Percentiles rank a stretch among this genome's conserved stretches.
phyloP scores from a whole-genome alignment of 1,284 basidiomycete genomes.

The Naganishia albida region DNA sequence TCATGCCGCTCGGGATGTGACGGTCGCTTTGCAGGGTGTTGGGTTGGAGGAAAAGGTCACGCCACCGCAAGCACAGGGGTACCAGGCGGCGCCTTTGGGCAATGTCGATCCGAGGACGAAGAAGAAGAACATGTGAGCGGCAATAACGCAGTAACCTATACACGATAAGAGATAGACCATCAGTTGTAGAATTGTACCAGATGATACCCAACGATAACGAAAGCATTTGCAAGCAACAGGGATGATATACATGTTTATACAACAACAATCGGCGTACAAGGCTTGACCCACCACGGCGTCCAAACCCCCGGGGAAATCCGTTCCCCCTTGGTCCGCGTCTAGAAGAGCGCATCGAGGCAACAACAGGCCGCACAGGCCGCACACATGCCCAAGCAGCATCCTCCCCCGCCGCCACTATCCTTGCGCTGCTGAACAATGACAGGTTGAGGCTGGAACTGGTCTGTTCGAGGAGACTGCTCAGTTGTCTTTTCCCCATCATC shows the following conservation, averaged over 20 bases:
- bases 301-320: not conserved
- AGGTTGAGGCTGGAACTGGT: slow-evolving; percentile 28
- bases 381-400: slow-evolving; percentile 24
- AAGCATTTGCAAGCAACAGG: not conserved
- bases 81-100: not conserved
- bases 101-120: slow-evolving; percentile 7
- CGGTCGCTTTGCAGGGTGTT: slow-evolving; percentile 19
- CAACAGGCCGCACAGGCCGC: slow-evolving; percentile 25
- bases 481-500: no score
- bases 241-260: not conserved
- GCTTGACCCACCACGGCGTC: not conserved
- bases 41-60: slow-evolving; percentile 6
- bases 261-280: not conserved
- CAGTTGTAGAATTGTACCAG: not conserved
- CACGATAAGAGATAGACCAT: not conserved
- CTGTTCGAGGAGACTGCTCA: no score
- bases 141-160: not conserved
- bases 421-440: slow-evolving; percentile 18
- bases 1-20: slow-evolving; percentile 25
- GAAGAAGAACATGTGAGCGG: slow-evolving; percentile 12
- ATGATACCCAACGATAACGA: not conserved
- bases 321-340: not conserved
- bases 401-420: slow-evolving; percentile 3
- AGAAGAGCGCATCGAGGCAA: slow-evolving; percentile 23
- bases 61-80: not conserved